These are phyloP conservation scores for Colletotrichum musicola DNA, from an alignment of 2,329 filamentous ascomycete genomes.

Conservation along the genomic window DNA sequence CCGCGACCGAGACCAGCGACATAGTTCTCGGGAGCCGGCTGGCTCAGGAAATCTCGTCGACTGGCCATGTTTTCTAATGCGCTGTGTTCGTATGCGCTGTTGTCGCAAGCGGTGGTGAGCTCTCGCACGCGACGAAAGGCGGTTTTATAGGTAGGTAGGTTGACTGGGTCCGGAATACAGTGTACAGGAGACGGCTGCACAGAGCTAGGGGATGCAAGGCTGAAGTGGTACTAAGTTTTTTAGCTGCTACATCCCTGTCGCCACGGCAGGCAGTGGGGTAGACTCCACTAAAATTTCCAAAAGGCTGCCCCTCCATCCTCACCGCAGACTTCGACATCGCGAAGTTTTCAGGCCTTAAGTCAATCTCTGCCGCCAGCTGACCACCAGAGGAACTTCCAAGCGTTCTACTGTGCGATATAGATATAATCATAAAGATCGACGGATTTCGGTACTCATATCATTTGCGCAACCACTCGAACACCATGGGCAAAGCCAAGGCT, in stretches of 20 bases:
- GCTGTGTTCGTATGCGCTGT: not conserved
- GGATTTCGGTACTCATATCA: no score
- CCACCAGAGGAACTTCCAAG: no score
- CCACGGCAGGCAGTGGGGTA: slow-evolving; percentile 17
- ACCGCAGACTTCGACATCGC: slow-evolving; percentile 36
- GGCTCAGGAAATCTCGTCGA: slow-evolving; percentile 88
- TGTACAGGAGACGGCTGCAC: not conserved
- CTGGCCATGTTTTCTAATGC: slow-evolving; percentile 59
- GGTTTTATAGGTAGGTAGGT: not conserved
- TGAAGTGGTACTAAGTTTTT: slow-evolving; percentile 39
- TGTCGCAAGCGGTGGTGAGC: not conserved
- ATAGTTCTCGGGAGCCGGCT: slow-evolving; percentile 87
- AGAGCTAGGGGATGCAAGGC: slow-evolving; percentile 33
- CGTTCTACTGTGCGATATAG: no score
- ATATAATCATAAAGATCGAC: not conserved
- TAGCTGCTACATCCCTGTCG: slow-evolving; percentile 35
- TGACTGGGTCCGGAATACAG: not conserved
- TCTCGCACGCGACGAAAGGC: not conserved
- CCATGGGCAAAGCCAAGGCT: slow-evolving; percentile 67
- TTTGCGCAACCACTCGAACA: slow-evolving; percentile 3
- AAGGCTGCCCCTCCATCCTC: slow-evolving; percentile 39
- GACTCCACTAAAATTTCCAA: slow-evolving; percentile 39
- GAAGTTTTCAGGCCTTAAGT: slow-evolving; percentile 15
- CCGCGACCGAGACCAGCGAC: slow-evolving; percentile 97
- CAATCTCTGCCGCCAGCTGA: no score